These are phyloP conservation scores for Hemerocallis citrina DNA, from an alignment of 106 monocot genomes.

Conservation along the genomic window DNA sequence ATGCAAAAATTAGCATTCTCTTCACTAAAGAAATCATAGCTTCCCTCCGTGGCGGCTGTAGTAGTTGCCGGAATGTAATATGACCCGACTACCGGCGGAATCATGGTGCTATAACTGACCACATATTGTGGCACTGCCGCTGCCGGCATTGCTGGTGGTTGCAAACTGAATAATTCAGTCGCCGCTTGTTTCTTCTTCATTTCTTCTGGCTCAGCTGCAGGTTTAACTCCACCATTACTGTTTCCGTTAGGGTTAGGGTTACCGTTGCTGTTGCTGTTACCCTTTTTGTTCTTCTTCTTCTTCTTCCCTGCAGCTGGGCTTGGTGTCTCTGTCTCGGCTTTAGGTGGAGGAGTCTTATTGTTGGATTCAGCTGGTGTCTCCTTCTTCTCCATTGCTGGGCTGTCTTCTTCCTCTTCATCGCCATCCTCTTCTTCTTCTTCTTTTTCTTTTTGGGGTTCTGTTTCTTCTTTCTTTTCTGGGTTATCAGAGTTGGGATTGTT, in stretches of 20 bases:
- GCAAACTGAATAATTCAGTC: not conserved
- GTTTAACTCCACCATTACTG: not conserved
- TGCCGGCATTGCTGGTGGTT: constrained; percentile 7
- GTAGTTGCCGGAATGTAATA: constrained; percentile 14
- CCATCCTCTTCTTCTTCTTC: not conserved
- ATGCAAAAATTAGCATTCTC: constrained; percentile 26
- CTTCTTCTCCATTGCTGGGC: not conserved
- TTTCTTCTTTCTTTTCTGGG: constrained; percentile 1
- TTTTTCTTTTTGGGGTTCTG: not conserved
- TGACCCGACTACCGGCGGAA: not conserved
- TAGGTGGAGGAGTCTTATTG: not conserved
- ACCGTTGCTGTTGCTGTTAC: not conserved
- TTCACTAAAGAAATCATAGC: constrained; percentile 22
- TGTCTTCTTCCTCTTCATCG: not conserved
- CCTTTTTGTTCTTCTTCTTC: constrained; percentile 16
- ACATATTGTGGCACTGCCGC: constrained; percentile 11
- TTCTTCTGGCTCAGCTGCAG: not conserved
- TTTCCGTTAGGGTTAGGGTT: not conserved
- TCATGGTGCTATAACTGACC: constrained; percentile 12
- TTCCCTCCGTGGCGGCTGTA: not conserved
- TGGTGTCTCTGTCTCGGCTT: not conserved
- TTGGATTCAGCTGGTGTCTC: not conserved
- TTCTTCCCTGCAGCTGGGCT: constrained; percentile 5
- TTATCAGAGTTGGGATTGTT: not conserved
- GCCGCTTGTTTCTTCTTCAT: not conserved